Evolutionary conservation across 148 eudicot species (phyloP).

Genomic region (Camellia granthamiana): DNA sequence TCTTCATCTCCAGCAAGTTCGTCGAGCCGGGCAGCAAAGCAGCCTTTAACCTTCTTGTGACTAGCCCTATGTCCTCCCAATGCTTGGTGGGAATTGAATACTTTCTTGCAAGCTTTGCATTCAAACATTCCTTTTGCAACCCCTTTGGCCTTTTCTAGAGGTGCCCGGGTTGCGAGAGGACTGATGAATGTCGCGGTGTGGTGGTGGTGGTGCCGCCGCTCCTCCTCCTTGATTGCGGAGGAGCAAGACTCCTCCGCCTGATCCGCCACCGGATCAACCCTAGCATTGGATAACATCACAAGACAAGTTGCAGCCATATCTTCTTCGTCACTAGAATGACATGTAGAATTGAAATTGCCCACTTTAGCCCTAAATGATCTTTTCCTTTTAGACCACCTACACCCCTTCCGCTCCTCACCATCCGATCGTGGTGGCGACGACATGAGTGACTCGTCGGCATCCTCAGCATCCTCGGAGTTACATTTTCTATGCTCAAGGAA

Average conservation of each 20-base stretch:
- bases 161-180: not conserved
- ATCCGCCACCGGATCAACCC: slow-evolving; percentile 28
- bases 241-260: slow-evolving; percentile 49
- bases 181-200: not conserved
- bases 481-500: slow-evolving; percentile 83
- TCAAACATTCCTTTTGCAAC: slow-evolving; percentile 41
- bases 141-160: slow-evolving; percentile 37
- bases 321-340: slow-evolving; percentile 44
- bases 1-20: slow-evolving; percentile 26
- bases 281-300: slow-evolving; percentile 38
- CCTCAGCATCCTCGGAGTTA: slow-evolving; percentile 47
- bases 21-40: slow-evolving; percentile 46
- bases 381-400: slow-evolving; percentile 70
- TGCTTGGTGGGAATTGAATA: slow-evolving; percentile 59
- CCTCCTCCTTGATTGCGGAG: slow-evolving; percentile 46
- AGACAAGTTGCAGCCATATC: slow-evolving; percentile 46
- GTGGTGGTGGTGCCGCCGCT: slow-evolving; percentile 12
- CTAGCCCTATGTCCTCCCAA: slow-evolving; percentile 60
- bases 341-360: slow-evolving; percentile 30
- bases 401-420: slow-evolving; percentile 28
- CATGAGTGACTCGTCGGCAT: slow-evolving; percentile 33
- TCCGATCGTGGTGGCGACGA: slow-evolving; percentile 50
- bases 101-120: slow-evolving; percentile 61
- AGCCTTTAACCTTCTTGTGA: slow-evolving; percentile 62
- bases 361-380: slow-evolving; percentile 61